Conservation (phyloP, 1,139 yeast species). For the Yamadazyma sp. region DNA sequence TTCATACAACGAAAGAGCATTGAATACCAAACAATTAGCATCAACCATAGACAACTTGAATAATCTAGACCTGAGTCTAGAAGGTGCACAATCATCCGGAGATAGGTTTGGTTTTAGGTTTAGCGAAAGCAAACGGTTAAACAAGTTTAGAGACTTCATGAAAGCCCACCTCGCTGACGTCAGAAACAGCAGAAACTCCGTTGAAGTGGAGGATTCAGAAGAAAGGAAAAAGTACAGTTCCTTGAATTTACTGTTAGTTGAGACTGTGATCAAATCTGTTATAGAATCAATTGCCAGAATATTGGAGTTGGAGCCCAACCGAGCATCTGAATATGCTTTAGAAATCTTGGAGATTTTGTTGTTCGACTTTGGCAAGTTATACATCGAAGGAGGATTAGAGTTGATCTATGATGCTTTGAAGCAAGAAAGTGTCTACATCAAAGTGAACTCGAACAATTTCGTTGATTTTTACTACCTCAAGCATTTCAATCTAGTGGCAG, state of each 20-base stretch:
- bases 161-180: conserved; percentile 33
- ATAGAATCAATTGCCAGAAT: conserved; percentile 82
- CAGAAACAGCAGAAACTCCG: conserved; percentile 22
- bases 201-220: conserved; percentile 23
- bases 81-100: conserved; percentile 15
- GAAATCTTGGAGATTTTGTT: conserved; percentile 68
- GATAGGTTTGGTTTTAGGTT: conserved; percentile 34
- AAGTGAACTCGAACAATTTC: conserved; percentile 32
- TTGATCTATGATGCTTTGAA: conserved; percentile 52
- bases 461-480: conserved; percentile 35
- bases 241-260: conserved; percentile 51
- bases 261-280: conserved; percentile 63
- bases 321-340: conserved; percentile 61
- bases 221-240: conserved; percentile 27
- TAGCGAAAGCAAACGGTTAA: conserved; percentile 41
- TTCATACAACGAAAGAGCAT: conserved; percentile 49
- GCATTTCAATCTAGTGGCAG: conserved; percentile 57
- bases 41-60: conserved; percentile 42
- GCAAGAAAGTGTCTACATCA: conserved; percentile 28
- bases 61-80: conserved; percentile 23
- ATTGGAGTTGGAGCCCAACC: conserved; percentile 68
- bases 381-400: conserved; percentile 75
- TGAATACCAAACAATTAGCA: conserved; percentile 46
- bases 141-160: conserved; percentile 42
- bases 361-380: conserved; percentile 70